Percentiles rank a stretch among this genome's conserved stretches.
phyloP scores from a whole-genome alignment of 345 rosid species.

The Eutrema heterophyllum region DNA sequence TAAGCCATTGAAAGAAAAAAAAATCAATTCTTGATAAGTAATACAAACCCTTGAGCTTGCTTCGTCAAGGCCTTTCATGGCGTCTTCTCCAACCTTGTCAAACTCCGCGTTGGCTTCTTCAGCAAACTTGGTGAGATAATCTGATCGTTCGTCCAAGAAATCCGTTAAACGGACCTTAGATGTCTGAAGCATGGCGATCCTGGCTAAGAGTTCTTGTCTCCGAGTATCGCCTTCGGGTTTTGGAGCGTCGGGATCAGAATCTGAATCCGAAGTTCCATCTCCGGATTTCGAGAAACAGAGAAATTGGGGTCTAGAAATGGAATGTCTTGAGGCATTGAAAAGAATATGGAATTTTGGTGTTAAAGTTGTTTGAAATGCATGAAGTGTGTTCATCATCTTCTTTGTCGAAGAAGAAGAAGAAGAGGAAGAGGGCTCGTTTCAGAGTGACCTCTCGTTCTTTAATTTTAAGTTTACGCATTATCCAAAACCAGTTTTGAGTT shows the following conservation, averaged over 20 bases:
- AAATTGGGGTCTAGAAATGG: constrained; percentile 16
- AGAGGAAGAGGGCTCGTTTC: constrained; percentile 15
- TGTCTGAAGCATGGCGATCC: constrained; percentile 80
- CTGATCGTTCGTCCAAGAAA: constrained; percentile 75
- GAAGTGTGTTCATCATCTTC: constrained; percentile 28
- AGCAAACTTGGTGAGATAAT: constrained; percentile 68
- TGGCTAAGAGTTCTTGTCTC: constrained; percentile 77
- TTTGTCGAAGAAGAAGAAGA: constrained; percentile 1
- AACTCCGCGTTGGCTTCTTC: constrained; percentile 83
- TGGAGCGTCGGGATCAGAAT: constrained; percentile 34
- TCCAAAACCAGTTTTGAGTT: constrained; percentile 29
- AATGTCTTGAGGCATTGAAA: constrained; percentile 20
- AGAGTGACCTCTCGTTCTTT: constrained; percentile 28
- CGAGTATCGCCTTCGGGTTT: constrained; percentile 62
- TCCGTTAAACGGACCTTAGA: constrained; percentile 84
- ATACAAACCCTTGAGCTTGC: constrained; percentile 72
- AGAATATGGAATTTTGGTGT: constrained; percentile 24
- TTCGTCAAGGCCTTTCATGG: constrained; percentile 79
- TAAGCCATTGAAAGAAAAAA: neutral
- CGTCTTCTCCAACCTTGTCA: constrained; percentile 88
- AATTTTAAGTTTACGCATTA: constrained; percentile 28
- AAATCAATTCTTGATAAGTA: too few species aligned
- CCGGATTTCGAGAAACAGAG: constrained; percentile 19
- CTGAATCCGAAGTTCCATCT: constrained; percentile 20
- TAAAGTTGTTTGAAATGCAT: constrained; percentile 27